These are phyloP conservation scores for Clausena lansium DNA, from an alignment of 345 rosid genomes.

Conservation along the genomic window DNA sequence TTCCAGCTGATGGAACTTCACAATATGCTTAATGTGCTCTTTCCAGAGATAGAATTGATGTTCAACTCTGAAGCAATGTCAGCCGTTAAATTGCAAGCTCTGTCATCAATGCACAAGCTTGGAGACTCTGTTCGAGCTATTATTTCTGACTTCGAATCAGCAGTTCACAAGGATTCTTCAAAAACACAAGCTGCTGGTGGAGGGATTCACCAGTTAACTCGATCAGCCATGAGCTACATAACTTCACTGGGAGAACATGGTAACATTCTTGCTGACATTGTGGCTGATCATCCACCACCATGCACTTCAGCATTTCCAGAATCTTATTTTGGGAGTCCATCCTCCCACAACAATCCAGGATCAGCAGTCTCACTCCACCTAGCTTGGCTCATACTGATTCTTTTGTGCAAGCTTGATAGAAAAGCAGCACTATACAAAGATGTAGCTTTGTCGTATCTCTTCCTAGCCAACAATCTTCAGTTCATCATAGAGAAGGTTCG, in stretches of 20 bases:
- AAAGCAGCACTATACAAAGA: constrained; percentile 70
- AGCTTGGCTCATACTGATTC: constrained; percentile 68
- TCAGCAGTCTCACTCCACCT: constrained; percentile 43
- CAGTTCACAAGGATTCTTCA: constrained; percentile 53
- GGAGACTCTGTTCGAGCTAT: constrained; percentile 41
- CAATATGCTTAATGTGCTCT: constrained; percentile 50
- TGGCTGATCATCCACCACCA: constrained; percentile 47
- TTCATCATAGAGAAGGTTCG: constrained; percentile 52
- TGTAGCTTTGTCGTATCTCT: constrained; percentile 65
- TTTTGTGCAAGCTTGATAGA: constrained; percentile 79
- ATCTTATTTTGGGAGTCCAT: constrained; percentile 42
- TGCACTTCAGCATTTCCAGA: constrained; percentile 44
- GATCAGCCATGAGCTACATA: constrained; percentile 64
- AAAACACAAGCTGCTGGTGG: constrained; percentile 52
- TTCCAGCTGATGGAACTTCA: constrained; percentile 64
- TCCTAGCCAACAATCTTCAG: constrained; percentile 80
- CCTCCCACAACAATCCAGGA: constrained; percentile 24
- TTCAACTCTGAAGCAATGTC: constrained; percentile 63
- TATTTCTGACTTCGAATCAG: constrained; percentile 48
- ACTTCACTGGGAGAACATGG: constrained; percentile 58
- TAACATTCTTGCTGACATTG: constrained; percentile 48
- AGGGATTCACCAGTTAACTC: constrained; percentile 69
- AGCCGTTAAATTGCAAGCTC: constrained; percentile 48
- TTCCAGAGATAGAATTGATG: constrained; percentile 64
- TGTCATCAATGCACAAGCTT: constrained; percentile 51